phyloP scores from a whole-genome alignment of 2,329 filamentous ascomycete species.

The Whalleya microplaca region DNA sequence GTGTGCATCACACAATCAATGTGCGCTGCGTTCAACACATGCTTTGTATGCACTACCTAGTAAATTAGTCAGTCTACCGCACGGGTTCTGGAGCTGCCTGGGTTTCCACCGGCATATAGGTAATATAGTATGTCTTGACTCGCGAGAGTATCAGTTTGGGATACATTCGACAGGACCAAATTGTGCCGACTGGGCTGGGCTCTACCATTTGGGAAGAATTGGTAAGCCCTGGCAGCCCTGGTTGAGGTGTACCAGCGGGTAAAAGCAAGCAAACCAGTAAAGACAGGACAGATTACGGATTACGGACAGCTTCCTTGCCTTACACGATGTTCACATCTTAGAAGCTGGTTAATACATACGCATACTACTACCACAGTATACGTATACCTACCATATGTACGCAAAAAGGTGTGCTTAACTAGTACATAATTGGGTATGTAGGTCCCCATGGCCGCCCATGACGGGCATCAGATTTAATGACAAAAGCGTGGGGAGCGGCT shows the following conservation, averaged over 20 bases:
- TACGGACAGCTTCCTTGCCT: background rate
- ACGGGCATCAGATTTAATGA: background rate
- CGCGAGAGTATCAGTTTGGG: background rate
- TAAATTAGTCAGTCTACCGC: conserved; percentile 16
- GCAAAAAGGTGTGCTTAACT: background rate
- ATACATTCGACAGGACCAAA: too few species aligned
- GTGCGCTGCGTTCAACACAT: too few species aligned
- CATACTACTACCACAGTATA: too few species aligned
- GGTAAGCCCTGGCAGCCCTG: background rate
- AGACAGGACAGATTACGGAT: background rate
- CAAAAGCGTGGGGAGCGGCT: background rate
- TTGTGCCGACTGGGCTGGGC: too few species aligned
- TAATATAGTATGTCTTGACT: background rate
- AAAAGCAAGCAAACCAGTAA: background rate
- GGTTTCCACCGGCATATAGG: conserved; percentile 4
- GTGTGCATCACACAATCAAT: background rate
- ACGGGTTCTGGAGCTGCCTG: conserved; percentile 17
- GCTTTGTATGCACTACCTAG: background rate
- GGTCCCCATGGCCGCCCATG: background rate
- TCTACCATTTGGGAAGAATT: background rate
- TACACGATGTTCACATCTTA: background rate
- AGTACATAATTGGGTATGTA: background rate
- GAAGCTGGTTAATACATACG: too few species aligned
- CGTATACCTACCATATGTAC: background rate
- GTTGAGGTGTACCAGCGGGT: background rate